Conservation (phyloP, 768 basidiomycete genomes). For the Galerina sulciceps region DNA sequence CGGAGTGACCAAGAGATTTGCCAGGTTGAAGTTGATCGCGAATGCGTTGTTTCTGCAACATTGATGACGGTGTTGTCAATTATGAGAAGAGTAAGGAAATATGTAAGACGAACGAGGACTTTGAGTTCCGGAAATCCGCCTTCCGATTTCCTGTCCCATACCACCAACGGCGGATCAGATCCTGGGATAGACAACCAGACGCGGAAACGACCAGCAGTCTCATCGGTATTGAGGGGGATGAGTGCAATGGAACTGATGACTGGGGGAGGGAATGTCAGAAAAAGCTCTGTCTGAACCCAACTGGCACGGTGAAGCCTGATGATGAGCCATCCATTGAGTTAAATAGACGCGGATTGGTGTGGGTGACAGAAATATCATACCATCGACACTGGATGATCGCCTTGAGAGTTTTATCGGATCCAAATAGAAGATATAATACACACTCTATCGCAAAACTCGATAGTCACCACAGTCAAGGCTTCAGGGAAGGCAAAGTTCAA, state of each 20-base stretch:
- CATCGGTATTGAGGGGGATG: constrained; percentile 75
- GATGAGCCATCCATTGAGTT: not conserved
- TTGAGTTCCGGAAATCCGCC: constrained; percentile 94
- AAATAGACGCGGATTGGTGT: constrained; percentile 47
- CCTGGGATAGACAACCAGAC: constrained; percentile 71
- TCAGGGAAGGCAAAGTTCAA: no score
- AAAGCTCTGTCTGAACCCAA: constrained; percentile 93
- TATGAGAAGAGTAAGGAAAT: not conserved
- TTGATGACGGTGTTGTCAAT: not conserved
- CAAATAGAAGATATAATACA: constrained; percentile 29
- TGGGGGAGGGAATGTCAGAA: constrained; percentile 89
- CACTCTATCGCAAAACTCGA: constrained; percentile 94
- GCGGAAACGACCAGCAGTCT: constrained; percentile 89
- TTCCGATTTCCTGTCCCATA: constrained; percentile 92
- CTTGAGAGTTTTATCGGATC: not conserved
- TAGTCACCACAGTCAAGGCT: constrained; percentile 58
- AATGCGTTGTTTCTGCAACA: constrained; percentile 81
- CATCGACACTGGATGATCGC: constrained; percentile 11
- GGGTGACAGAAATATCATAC: not conserved
- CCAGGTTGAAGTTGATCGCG: constrained; percentile 84
- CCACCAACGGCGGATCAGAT: constrained; percentile 43
- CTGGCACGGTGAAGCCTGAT: constrained; percentile 90
- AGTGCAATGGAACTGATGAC: constrained; percentile 67
- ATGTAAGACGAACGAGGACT: constrained; percentile 65
- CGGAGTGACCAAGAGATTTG: constrained; percentile 87